Conservation (phyloP, 2,329 filamentous ascomycete genomes). For the Penicillium sp. region DNA sequence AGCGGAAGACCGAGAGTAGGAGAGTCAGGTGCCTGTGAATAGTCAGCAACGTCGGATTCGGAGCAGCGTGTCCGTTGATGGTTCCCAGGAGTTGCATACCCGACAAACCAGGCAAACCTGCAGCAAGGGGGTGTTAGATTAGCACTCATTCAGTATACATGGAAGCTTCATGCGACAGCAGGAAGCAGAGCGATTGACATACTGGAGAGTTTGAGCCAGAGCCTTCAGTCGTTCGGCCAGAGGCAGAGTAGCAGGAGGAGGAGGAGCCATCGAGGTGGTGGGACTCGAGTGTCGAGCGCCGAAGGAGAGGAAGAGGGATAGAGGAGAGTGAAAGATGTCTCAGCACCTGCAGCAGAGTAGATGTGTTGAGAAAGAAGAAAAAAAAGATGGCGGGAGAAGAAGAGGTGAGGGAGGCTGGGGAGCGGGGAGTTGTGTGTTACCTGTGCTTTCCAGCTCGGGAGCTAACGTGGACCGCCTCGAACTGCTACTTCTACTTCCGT, state of each 20-base stretch:
- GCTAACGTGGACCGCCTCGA: slow-evolving; percentile 2
- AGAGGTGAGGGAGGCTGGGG: slow-evolving; percentile 18
- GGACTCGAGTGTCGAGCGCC: slow-evolving; percentile 7
- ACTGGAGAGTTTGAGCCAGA: slow-evolving; percentile 88
- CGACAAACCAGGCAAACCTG: slow-evolving; percentile 70
- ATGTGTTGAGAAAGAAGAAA: neutral
- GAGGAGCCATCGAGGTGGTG: slow-evolving; percentile 62
- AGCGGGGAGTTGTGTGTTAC: slow-evolving; percentile 21
- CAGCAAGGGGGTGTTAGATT: slow-evolving; percentile 31
- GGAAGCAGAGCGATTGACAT: slow-evolving; percentile 47
- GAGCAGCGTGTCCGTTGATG: neutral
- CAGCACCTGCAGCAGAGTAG: slow-evolving; percentile 1
- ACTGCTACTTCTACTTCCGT: too few species aligned
- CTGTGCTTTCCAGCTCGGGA: slow-evolving; percentile 19
- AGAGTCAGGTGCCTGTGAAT: slow-evolving; percentile 73
- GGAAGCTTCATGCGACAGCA: slow-evolving; percentile 12
- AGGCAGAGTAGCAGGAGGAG: slow-evolving; percentile 66
- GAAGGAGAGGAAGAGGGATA: slow-evolving; percentile 8
- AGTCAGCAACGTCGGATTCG: slow-evolving; percentile 22
- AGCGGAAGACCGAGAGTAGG: slow-evolving; percentile 77
- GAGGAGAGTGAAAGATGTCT: neutral
- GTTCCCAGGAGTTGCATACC: slow-evolving; percentile 54
- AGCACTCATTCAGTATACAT: slow-evolving; percentile 17
- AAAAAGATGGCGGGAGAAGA: slow-evolving; percentile 6
- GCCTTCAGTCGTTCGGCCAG: slow-evolving; percentile 70